Conservation (phyloP, 352 stramenopile species). For the Pythium volutum region DNA sequence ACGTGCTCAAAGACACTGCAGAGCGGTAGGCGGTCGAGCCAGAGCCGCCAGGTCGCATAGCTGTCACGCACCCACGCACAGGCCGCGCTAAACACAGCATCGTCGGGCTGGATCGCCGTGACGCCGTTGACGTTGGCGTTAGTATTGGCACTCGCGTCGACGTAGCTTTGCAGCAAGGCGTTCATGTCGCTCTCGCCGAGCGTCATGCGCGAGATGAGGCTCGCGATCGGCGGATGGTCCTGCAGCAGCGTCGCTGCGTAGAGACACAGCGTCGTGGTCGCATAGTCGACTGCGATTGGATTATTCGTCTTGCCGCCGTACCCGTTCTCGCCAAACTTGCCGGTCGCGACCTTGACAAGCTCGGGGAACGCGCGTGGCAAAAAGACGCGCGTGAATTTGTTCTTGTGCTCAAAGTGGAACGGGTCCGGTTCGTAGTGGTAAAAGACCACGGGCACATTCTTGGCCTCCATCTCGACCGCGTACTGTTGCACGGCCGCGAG, state of each 20-base stretch:
- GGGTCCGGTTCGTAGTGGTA: slow-evolving; percentile 53
- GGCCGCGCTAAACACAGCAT: slow-evolving; percentile 31
- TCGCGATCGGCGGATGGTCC: slow-evolving; percentile 15
- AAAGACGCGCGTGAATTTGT: slow-evolving; percentile 38
- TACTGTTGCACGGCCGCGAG: slow-evolving; percentile 3
- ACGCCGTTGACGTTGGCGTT: background rate
- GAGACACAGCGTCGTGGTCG: slow-evolving; percentile 25
- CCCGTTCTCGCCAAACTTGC: slow-evolving; percentile 39
- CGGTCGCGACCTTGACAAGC: slow-evolving; percentile 13
- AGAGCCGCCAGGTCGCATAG: slow-evolving; percentile 28
- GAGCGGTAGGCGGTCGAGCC: slow-evolving; percentile 22
- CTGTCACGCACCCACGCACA: slow-evolving; percentile 34
- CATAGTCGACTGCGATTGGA: slow-evolving; percentile 40
- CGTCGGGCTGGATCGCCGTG: background rate
- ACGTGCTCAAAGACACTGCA: slow-evolving; percentile 30
- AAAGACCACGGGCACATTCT: slow-evolving; percentile 29
- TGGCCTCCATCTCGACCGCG: slow-evolving; percentile 20
- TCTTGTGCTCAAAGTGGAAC: slow-evolving; percentile 31
- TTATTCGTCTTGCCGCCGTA: slow-evolving; percentile 39
- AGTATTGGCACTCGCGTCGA: slow-evolving; percentile 10
- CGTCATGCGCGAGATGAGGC: slow-evolving; percentile 27
- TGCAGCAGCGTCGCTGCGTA: slow-evolving; percentile 25
- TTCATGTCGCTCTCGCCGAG: slow-evolving; percentile 33
- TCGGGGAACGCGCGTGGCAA: slow-evolving; percentile 28
- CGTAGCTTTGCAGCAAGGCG: slow-evolving; percentile 19